Conservation (phyloP, 345 rosid species). For the Zanthoxylum bungeanum region DNA sequence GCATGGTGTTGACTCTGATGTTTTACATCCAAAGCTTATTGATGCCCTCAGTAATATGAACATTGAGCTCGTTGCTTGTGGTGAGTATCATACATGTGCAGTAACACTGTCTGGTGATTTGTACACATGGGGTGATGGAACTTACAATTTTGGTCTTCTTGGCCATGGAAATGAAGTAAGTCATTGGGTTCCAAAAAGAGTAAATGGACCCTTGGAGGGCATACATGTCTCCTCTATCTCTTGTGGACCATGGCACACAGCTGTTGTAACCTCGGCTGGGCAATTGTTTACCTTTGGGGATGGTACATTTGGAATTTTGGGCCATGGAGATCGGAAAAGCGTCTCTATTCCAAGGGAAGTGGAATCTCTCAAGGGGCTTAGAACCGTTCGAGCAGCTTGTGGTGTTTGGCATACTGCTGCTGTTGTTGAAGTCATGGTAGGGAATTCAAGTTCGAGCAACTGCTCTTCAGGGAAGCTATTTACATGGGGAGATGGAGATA, state of each 20-base stretch:
- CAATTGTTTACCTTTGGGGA: conserved; percentile 78
- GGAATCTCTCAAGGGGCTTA: conserved; percentile 73
- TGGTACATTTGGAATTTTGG: conserved; percentile 80
- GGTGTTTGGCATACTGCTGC: conserved; percentile 96
- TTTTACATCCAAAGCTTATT: conserved; percentile 66
- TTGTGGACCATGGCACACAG: conserved; percentile 90
- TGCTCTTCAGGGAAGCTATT: conserved; percentile 93
- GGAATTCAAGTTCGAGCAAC: conserved; percentile 86
- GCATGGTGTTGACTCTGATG: conserved; percentile 78
- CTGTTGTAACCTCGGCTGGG: conserved; percentile 73
- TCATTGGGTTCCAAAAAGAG: conserved; percentile 77
- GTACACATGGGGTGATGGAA: conserved; percentile 81
- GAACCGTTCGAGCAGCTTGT: conserved; percentile 76
- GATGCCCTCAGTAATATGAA: conserved; percentile 59
- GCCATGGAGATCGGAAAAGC: conserved; percentile 70
- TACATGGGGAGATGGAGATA: conserved; percentile 99
- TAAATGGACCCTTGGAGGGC: conserved; percentile 74
- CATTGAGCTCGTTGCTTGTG: conserved; percentile 73
- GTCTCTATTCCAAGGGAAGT: conserved; percentile 70
- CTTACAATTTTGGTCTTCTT: conserved; percentile 68
- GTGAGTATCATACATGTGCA: conserved; percentile 78
- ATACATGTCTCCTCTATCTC: conserved; percentile 73
- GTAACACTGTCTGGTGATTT: conserved; percentile 83
- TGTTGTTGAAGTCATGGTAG: conserved; percentile 95
- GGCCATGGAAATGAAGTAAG: conserved; percentile 80